Percentiles rank a stretch among this genome's conserved stretches.
These are phyloP conservation scores for Ophiostoma sp. DNA, from an alignment of 2,329 filamentous ascomycete genomes.

Conservation along the genomic window DNA sequence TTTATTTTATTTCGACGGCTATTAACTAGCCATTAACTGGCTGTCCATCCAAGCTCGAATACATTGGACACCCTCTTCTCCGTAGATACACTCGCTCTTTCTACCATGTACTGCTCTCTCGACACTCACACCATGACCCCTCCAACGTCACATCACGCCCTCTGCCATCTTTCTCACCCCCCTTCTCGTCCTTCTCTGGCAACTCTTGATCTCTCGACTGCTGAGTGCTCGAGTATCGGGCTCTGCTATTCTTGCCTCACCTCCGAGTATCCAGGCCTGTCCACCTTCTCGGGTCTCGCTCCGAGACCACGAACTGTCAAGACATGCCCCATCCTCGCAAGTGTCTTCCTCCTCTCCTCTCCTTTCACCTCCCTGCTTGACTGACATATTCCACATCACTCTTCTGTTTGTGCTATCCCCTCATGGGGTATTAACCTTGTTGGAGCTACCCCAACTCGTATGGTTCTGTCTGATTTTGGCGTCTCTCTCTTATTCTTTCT, in stretches of 20 bases:
- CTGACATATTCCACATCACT: background rate
- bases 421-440: conserved; percentile 5
- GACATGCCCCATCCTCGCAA: background rate
- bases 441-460: conserved; percentile 9
- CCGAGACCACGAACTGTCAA: background rate
- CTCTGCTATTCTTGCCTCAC: background rate
- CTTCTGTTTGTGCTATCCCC: background rate
- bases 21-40: background rate
- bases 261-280: background rate
- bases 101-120: background rate
- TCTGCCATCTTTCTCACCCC: background rate
- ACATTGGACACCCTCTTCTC: background rate
- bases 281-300: background rate
- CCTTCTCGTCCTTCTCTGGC: background rate
- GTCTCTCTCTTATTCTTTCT: background rate
- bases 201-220: background rate
- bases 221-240: background rate
- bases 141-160: conserved; percentile 6
- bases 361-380: background rate
- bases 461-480: background rate
- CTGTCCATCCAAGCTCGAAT: background rate
- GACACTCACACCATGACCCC: background rate
- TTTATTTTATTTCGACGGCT: background rate
- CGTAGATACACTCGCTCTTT: conserved; percentile 1
- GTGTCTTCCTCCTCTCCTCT: background rate